Evolutionary conservation across 108 stramenopile species (phyloP), one percentile per base, ranked within the genome.

Genomic region (Skeletonema marinoi): DNA sequence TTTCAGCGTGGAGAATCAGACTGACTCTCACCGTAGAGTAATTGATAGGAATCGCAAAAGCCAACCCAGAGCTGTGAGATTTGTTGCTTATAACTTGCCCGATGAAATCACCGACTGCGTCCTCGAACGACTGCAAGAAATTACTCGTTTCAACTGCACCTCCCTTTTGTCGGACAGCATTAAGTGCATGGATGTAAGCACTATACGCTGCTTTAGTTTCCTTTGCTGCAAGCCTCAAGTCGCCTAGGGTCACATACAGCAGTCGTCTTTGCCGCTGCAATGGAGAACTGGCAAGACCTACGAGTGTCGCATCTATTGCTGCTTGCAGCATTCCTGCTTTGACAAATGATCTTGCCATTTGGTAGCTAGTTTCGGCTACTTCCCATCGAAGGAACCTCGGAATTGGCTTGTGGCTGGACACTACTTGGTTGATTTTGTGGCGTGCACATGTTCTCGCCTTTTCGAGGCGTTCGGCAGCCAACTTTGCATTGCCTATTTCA

Each of bases 91-190:
- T 29, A 13, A 41, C 41, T 41, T 71, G 60, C 6, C 60, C 60
- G 9, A 71, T 71, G 25, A 61, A 60, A 54, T 42, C 60, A 3
- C 70, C 70, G 19, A 71, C 60, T 9, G 70, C 62, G 60, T 61
- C 70, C 16, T 41, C 11, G 36, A 39, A 35, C 41, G 58, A 71
- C n/a, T 39, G 60, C 44, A 35, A 61, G 16, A 71, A 71, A n/a
- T 25, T 30, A 60, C 41, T 39, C 21, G 16, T 71, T 17, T 71
- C 70, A 42, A 71, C 16, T 21, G 60, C 60, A 9, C 70, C 70
- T 29, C 70, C 70, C 31, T 60, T 60, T 38, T 35, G 58, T 44
- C 38, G 32, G 16, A 71, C 56, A 41, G 58, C 16, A 2, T 60
- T 17, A 3, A 38, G 21, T 21, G 70, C 70, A 5, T 48, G 67